Conservation (phyloP, 2,329 filamentous ascomycete genomes). For the Penicillium sp. region DNA sequence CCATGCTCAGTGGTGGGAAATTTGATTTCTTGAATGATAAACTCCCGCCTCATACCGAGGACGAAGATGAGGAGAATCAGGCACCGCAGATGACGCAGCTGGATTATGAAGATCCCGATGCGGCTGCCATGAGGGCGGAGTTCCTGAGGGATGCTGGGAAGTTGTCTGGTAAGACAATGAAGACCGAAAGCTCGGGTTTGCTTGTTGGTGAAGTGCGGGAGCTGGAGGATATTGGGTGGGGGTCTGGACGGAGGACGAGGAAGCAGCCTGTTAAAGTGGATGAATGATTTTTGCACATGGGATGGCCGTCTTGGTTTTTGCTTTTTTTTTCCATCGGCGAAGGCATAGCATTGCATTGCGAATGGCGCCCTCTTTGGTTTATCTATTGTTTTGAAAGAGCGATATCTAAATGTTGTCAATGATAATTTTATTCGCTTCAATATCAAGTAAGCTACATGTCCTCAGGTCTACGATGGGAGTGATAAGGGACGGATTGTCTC, state of each 20-base stretch:
- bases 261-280: conserved; percentile 28
- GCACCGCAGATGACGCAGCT: conserved; percentile 48
- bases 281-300: conserved; percentile 14
- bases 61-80: conserved; percentile 37
- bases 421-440: neutral
- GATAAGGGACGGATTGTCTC: neutral
- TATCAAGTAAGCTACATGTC: neutral
- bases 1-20: conserved; percentile 32
- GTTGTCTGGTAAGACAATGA: conserved; percentile 37
- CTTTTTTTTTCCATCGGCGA: conserved; percentile 1
- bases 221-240: conserved; percentile 37
- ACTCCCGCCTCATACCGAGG: conserved; percentile 21
- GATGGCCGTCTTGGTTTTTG: conserved; percentile 1
- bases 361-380: conserved; percentile 16
- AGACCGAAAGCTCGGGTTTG: conserved; percentile 16
- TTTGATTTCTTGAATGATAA: conserved; percentile 33
- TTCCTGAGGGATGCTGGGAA: conserved; percentile 50
- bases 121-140: conserved; percentile 57
- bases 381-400: conserved; percentile 1
- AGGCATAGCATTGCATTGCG: conserved; percentile 21
- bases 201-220: conserved; percentile 35
- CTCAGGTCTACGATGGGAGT: neutral
- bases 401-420: conserved; percentile 3
- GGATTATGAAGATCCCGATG: conserved; percentile 52
- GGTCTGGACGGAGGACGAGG: conserved; percentile 37